A percentile compares a stretch with the other conserved stretches of the same genome.
phyloP scores from a whole-genome alignment of 148 eudicot species.

The Cornus florida region DNA sequence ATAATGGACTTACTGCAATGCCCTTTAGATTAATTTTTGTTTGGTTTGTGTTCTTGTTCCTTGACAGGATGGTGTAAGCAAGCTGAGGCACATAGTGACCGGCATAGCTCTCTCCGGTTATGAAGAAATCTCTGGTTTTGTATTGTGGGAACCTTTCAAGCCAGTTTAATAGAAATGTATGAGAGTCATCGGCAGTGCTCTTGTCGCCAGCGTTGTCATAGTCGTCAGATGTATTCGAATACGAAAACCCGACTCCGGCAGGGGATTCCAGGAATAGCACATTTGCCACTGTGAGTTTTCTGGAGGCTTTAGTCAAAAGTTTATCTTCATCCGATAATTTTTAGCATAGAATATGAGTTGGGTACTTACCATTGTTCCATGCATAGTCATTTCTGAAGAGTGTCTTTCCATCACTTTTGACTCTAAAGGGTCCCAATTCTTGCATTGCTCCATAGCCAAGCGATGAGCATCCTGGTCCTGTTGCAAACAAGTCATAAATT shows the following conservation, averaged over 20 bases:
- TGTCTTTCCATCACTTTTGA: slow-evolving; percentile 31
- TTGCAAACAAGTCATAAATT: not conserved
- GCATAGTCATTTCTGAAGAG: slow-evolving; percentile 24
- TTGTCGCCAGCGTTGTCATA: slow-evolving; percentile 17
- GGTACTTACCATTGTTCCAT: slow-evolving; percentile 33
- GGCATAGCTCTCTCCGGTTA: slow-evolving; percentile 29
- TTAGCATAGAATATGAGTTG: not conserved
- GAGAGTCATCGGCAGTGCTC: slow-evolving; percentile 19
- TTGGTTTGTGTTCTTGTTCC: slow-evolving; percentile 24
- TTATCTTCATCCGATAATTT: not conserved
- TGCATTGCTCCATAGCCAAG: slow-evolving; percentile 33
- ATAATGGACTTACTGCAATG: slow-evolving; percentile 19
- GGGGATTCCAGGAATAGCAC: slow-evolving; percentile 10
- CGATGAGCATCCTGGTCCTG: slow-evolving; percentile 45
- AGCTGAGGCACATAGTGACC: slow-evolving; percentile 30
- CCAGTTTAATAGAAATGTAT: slow-evolving; percentile 24
- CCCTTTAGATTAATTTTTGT: slow-evolving; percentile 27
- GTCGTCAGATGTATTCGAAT: slow-evolving; percentile 22
- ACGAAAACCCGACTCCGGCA: slow-evolving; percentile 13
- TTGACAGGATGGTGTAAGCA: slow-evolving; percentile 20
- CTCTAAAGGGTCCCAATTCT: slow-evolving; percentile 39
- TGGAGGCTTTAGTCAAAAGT: not conserved
- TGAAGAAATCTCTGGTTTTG: slow-evolving; percentile 25
- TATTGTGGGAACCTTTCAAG: slow-evolving; percentile 23
- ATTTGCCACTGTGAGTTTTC: slow-evolving; percentile 18